Base-by-base conservation (phyloP, 148 eudicot species). In the Amaranthus palmeri region DNA sequence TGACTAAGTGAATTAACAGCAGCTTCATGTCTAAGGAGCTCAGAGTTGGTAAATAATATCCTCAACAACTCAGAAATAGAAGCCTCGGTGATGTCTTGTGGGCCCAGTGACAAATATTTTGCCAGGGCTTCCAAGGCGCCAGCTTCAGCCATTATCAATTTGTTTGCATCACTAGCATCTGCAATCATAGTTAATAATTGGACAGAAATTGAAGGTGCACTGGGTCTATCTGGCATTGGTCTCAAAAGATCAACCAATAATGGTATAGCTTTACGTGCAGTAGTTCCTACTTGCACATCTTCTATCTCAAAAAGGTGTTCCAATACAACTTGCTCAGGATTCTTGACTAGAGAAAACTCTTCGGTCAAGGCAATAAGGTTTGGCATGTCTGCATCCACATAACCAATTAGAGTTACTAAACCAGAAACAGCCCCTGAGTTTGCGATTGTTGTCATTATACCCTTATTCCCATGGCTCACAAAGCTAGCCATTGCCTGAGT, bases 401-500 rank as follows among this genome's bases (percentile, higher is more conserved):
- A 82, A 69, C 95, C 92, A 76, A 92, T 74, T 25, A 89, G 78
- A 67, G 78, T 65, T 71, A 81, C 76, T 70, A 92, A 68, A 60
- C 90, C 90, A 69, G 87, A 65, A 67, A 85, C 81, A 69, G 89
- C 92, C 64, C 90, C 95, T 1, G 97, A 83, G 59, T 92, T 87
- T 74, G 95, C 95, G 74, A 92, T 67, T 57, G 97, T 79, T 53
- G 88, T 78, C 77, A 81, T 82, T 61, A 84, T 81, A 74, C 83
- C 92, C 65, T 81, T 86, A 54, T 68, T 81, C 65, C 89, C 85
- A 69, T 79, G 86, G 73, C 81, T 76, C 48, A 77, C 88, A 78
- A 92, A 86, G 83, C 90, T 86, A 73, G 95, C 87, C 82, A 89
- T 83, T 67, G 95, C 97, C 69, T 92, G 97, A 74, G 95, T 87